Conservation (phyloP, 2,329 filamentous ascomycete species). For the Xylariaceae sp. region DNA sequence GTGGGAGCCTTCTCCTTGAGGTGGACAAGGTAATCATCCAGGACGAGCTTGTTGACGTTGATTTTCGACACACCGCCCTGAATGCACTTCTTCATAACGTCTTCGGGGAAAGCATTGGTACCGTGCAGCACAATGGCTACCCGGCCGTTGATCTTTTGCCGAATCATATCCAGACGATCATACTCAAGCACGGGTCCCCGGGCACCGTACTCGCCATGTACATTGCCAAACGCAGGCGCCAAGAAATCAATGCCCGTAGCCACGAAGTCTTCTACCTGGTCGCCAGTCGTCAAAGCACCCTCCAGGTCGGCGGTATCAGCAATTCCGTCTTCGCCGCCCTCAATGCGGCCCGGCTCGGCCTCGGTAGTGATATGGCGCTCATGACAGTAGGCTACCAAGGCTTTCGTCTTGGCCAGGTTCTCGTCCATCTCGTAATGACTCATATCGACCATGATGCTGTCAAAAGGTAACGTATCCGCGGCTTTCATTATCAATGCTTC, state of each 20-base stretch:
- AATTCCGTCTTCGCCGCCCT: conserved; percentile 63
- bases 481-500: too few species aligned
- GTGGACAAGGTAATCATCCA: too few species aligned
- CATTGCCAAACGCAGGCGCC: conserved; percentile 65
- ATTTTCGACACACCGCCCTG: conserved; percentile 43
- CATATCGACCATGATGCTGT: conserved; percentile 76
- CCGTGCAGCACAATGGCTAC: conserved; percentile 47
- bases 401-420: conserved; percentile 60
- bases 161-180: conserved; percentile 33
- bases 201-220: conserved; percentile 63
- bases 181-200: conserved; percentile 36
- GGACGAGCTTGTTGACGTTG: conserved; percentile 44
- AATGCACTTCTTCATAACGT: conserved; percentile 43
- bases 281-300: conserved; percentile 55
- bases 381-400: conserved; percentile 61
- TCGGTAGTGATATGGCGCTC: conserved; percentile 64
- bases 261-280: conserved; percentile 62
- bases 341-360: conserved; percentile 67
- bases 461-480: conserved; percentile 40
- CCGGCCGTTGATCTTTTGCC: conserved; percentile 39
- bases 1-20: too few species aligned
- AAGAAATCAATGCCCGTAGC: conserved; percentile 64
- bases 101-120: conserved; percentile 43
- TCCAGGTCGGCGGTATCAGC: conserved; percentile 45
- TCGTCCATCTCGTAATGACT: conserved; percentile 67